These are phyloP conservation scores for Metschnikowia drakensbergensis DNA, from an alignment of 805 yeast species.

Conservation along the genomic window DNA sequence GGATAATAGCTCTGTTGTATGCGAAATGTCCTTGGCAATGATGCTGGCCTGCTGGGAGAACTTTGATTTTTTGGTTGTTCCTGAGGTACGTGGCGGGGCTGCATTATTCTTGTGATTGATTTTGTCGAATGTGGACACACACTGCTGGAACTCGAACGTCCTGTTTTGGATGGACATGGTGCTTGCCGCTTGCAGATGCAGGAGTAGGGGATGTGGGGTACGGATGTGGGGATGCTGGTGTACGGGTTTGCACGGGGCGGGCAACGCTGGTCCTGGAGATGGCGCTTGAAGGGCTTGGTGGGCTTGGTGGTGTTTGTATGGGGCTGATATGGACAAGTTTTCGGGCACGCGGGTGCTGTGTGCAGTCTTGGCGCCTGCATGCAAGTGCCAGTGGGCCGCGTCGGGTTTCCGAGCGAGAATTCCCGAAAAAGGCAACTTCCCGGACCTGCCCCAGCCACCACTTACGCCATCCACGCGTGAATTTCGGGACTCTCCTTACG, in stretches of 20 bases:
- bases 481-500: background rate
- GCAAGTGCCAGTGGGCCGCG: background rate
- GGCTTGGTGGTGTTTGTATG: background rate
- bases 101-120: conserved; percentile 37
- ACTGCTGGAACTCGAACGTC: conserved; percentile 88
- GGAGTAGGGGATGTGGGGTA: background rate
- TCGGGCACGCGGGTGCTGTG: background rate
- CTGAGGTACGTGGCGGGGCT: conserved; percentile 10
- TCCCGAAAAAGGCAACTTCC: background rate
- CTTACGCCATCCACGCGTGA: background rate
- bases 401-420: background rate
- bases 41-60: conserved; percentile 64
- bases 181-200: too few relatives aligned
- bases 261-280: background rate
- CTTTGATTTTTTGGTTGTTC: conserved; percentile 30
- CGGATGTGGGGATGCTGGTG: background rate
- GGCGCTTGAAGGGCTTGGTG: too few relatives aligned
- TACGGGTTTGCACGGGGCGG: background rate
- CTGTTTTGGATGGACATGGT: conserved; percentile 60
- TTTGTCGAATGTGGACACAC: conserved; percentile 73
- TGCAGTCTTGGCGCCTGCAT: background rate
- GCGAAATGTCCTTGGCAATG: conserved; percentile 86
- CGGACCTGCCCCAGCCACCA: background rate
- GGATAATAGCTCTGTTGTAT: conserved; percentile 74
- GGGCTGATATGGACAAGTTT: background rate